Percentiles rank a stretch among this genome's conserved stretches.
These are phyloP conservation scores for Helianthus annuus DNA, from an alignment of 129 eudicot genomes.

Conservation along the genomic window HanXRQr2.0-SUNRISE NC_035447.2:173925669-173926168, in stretches of 20 bases:
- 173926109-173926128: slow-evolving; percentile 72
- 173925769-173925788: slow-evolving; percentile 90
- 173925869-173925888: too few species aligned
- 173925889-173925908: too few species aligned
- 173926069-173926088: slow-evolving; percentile 40
- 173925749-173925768: slow-evolving; percentile 54
- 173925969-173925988: slow-evolving; percentile 69
- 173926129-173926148: slow-evolving; percentile 83
- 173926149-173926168: slow-evolving; percentile 37
- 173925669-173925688: too few species aligned
- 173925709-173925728: too few species aligned
- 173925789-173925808: slow-evolving; percentile 96
- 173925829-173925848: slow-evolving; percentile 62
- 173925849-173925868: not conserved
- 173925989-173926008: slow-evolving; percentile 43
- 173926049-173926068: slow-evolving; percentile 16
- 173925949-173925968: slow-evolving; percentile 92
- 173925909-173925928: not conserved
- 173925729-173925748: too few species aligned
- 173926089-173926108: slow-evolving; percentile 84
- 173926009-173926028: slow-evolving; percentile 32
- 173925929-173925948: slow-evolving; percentile 94
- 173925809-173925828: slow-evolving; percentile 88
- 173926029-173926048: slow-evolving; percentile 32
- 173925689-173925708: too few species aligned